A percentile compares a stretch with the other conserved stretches of the same genome.
These are phyloP conservation scores for Micractinium conductrix DNA, from an alignment of 139 green algal species.

Conservation along the genomic window DNA sequence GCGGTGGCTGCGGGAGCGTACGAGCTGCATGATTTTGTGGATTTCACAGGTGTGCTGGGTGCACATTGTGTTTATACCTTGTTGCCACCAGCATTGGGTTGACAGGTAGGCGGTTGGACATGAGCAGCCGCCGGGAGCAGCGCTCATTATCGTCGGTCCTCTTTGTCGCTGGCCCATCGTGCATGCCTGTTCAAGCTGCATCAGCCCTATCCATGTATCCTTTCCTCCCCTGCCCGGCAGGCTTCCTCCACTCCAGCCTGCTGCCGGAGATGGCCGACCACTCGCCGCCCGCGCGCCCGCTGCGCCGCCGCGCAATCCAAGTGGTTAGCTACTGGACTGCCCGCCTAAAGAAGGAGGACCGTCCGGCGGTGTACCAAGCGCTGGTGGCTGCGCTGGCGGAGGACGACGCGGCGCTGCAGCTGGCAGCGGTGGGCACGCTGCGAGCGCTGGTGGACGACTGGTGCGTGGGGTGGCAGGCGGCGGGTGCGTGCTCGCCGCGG, in stretches of 20 bases:
- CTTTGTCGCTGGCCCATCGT: too few species aligned
- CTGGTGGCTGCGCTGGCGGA: conserved; percentile 55
- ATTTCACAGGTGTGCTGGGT: conserved; percentile 55
- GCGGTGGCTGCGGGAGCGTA: conserved; percentile 76
- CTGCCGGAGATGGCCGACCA: conserved; percentile 60
- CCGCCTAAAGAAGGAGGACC: conserved; percentile 48
- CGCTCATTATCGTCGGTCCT: too few species aligned
- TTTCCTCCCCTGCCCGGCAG: background rate
- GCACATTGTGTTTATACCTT: too few species aligned
- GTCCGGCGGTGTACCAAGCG: conserved; percentile 62
- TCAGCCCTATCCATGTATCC: background rate
- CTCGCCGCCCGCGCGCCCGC: conserved; percentile 29
- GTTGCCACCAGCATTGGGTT: too few species aligned
- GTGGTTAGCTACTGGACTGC: conserved; percentile 67
- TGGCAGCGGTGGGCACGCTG: conserved; percentile 69
- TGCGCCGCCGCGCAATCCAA: conserved; percentile 62
- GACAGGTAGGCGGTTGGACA: too few species aligned
- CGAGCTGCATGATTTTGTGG: conserved; percentile 85
- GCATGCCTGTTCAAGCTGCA: too few species aligned
- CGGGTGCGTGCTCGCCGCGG: too few species aligned
- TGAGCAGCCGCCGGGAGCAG: too few species aligned
- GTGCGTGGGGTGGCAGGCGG: too few species aligned
- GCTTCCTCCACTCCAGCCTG: conserved; percentile 36
- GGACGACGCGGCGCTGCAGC: conserved; percentile 59
- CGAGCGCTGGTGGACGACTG: conserved; percentile 81